Base-by-base conservation (phyloP, 768 basidiomycete genomes). In the Antrodiella citrinella region DNA sequence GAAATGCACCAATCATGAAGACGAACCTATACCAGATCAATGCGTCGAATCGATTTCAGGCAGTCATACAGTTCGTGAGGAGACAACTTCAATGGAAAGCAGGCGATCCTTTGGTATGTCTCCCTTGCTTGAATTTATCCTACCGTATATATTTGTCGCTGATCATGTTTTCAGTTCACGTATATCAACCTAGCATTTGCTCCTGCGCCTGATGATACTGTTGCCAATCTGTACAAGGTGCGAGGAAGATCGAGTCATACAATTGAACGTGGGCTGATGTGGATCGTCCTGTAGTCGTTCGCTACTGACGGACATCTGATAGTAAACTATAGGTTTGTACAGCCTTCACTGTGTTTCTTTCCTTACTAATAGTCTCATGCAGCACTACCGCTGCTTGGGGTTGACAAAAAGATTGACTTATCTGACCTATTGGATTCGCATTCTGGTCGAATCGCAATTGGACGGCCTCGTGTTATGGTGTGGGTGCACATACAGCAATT, bases 1-100 rank as follows among this genome's bases (percentile, higher is more conserved):
- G 95, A 43, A 93, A 95, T 58, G 95, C 94, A 1, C 95, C 94
- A 0, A 92, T 98, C 60, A 95, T 98, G 93, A 93, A 88, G 69
- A 90, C 93, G 69, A 96, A 94, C 71, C 90, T 92, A 59, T 96
- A 91, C 80, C 93, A 92, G 73, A 94, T 97, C 61, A 91, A 92
- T 0, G 87, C 92, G 12, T 83, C 86, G 39, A 91, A 95, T 65
- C 78, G 86, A 49, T 98, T 97, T 59, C 91, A 95, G 65, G 88
- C 91, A 5, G 94, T 97, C 50, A 91, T 94, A 42, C 84, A 89
- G 60, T 95, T 97, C 65, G 62, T 97, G 66, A 69, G 94, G 56
- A 89, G 81, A 60, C 91, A 96, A 62, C 66, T 96, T 35, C 82
- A 83, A 1, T 91, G 88, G 84, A 91, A 89, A 62, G 69, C 80